phyloP scores from a whole-genome alignment of 2,329 filamentous ascomycete species.

The Aspergillus sojae region DNA sequence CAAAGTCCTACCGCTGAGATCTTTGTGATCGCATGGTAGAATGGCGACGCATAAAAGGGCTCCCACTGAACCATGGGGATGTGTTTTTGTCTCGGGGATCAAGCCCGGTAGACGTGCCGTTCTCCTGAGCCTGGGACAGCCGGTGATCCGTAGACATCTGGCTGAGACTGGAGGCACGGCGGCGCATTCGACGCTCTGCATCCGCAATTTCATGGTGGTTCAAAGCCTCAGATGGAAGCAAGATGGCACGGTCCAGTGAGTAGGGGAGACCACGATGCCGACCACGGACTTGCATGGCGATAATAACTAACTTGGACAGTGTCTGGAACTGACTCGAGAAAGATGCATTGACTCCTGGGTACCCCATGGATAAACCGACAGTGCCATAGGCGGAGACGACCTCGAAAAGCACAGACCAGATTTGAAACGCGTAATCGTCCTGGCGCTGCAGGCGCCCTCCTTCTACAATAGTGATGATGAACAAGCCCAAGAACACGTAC shows the following conservation, averaged over 20 bases:
- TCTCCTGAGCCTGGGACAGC: slow-evolving; percentile 28
- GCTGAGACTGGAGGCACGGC: slow-evolving; percentile 41
- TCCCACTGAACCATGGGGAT: slow-evolving; percentile 17
- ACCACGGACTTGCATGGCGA: slow-evolving; percentile 68
- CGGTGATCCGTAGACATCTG: slow-evolving; percentile 28
- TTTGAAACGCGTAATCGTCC: slow-evolving; percentile 61
- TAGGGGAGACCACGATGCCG: slow-evolving; percentile 68
- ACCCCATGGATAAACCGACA: slow-evolving; percentile 87
- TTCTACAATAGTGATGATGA: slow-evolving; percentile 89
- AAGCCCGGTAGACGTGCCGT: slow-evolving; percentile 26
- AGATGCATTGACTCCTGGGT: slow-evolving; percentile 72
- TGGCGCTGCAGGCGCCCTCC: slow-evolving; percentile 67
- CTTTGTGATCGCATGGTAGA: slow-evolving; percentile 31
- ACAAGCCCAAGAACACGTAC: slow-evolving; percentile 93
- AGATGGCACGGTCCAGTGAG: slow-evolving; percentile 69
- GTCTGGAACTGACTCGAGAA: slow-evolving; percentile 81
- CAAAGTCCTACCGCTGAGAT: slow-evolving; percentile 18
- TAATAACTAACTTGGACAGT: slow-evolving; percentile 67
- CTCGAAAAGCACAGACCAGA: slow-evolving; percentile 77
- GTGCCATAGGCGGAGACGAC: slow-evolving; percentile 92
- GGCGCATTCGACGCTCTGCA: slow-evolving; percentile 48
- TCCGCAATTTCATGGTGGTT: slow-evolving; percentile 62
- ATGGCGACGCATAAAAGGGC: slow-evolving; percentile 30
- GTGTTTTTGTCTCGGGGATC: slow-evolving; percentile 29
- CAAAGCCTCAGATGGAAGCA: slow-evolving; percentile 67